Base-by-base conservation (phyloP, 2,329 filamentous ascomycete genomes). In the Diaporthe helianthi region DNA sequence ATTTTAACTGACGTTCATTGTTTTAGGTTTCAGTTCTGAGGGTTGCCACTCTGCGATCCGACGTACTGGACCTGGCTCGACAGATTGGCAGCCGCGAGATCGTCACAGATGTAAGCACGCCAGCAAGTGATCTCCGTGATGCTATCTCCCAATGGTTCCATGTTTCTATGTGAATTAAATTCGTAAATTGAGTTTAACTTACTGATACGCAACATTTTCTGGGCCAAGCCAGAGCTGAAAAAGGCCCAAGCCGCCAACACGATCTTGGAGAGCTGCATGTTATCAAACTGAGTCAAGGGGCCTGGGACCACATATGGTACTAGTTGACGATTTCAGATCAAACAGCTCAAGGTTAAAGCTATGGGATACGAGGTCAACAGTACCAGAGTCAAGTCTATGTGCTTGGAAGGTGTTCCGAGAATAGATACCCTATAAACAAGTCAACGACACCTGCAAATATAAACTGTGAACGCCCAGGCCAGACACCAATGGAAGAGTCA, bases 111-210 rank as follows among this genome's bases (percentile, higher is more conserved):
- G 24, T 79, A 69, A 15, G 80, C 76, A 8, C 82, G 76, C 82
- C 81, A 83, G 75, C 82, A 84, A 52, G 80, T 82, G 65, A 83
- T 80, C 69, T 83, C 81, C 1, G 82, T 84, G 73, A 84, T 82
- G 70, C 78, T 80, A 73, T 83, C 81, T 7, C 82, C 82, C 17
- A 83, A 76, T 6, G 79, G 80, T 1, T 7, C 2, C 15, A 13
- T 15, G 29, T 3, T 9, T 17, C 19, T 15, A n/a, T n/a, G 4
- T 46, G 1, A 10, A 31, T 5, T 9, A 6, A 9, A 7, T 31
- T 6, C 24, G n/a, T 5, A 17, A 31, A 2, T 29, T 44, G 17
- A 4, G 54, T n/a, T n/a, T n/a, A n/a, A 22, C 55, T 60, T 10
- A 60, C 55, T 61, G 26, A 61, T 61, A 7, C 55, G 55, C 12